These are phyloP conservation scores for Oryza officinalis DNA, from an alignment of 176 grass and related monocot species.

Conservation along the genomic window DNA sequence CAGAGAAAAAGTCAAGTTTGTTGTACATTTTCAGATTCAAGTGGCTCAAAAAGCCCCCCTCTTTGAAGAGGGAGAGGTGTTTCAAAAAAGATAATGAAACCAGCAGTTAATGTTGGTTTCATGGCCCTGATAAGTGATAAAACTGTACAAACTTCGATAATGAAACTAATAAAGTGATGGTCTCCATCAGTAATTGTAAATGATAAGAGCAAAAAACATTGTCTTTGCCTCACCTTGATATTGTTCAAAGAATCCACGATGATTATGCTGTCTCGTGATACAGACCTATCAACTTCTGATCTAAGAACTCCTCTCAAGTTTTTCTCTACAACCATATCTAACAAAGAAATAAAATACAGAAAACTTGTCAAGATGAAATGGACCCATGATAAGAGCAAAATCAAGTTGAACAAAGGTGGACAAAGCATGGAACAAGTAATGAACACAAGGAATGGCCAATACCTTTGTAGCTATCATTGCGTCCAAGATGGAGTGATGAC, in stretches of 20 bases:
- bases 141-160: constrained; percentile 1
- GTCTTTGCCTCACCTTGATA: constrained; percentile 68
- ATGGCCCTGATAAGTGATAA: neutral
- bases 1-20: neutral
- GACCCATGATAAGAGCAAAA: neutral
- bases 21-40: neutral
- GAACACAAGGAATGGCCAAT: neutral
- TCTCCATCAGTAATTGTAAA: neutral
- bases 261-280: constrained; percentile 77
- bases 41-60: neutral
- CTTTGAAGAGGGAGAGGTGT: neutral
- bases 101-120: too few species aligned
- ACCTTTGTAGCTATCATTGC: constrained; percentile 86
- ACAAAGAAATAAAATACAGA: constrained; percentile 2
- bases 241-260: constrained; percentile 94
- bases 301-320: constrained; percentile 78
- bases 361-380: neutral
- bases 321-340: constrained; percentile 95
- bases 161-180: neutral
- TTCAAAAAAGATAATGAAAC: neutral
- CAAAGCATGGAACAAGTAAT: neutral
- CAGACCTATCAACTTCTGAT: constrained; percentile 92
- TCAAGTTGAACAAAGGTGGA: neutral
- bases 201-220: neutral
- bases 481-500: constrained; percentile 84